Conservation (phyloP, 108 stramenopile species). For the Cyclotella kingstonii region DNA sequence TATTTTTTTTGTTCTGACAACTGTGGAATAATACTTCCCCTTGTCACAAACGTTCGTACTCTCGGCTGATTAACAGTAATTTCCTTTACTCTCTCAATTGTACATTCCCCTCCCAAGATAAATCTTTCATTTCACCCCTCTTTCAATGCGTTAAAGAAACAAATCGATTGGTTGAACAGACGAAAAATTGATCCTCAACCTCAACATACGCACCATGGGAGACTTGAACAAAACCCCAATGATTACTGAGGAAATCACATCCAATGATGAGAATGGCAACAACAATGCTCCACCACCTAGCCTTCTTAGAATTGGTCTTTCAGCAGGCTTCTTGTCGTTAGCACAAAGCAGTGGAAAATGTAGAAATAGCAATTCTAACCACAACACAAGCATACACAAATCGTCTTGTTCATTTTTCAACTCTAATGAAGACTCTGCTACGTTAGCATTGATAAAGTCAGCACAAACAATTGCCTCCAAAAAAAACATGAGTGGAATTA, state of each 20-base stretch:
- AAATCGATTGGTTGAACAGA: no score
- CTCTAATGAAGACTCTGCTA: conserved; percentile 8
- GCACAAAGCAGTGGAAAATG: background rate
- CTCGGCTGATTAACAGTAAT: no score
- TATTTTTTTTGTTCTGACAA: no score
- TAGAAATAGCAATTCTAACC: background rate
- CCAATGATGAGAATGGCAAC: background rate
- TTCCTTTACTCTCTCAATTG: no score
- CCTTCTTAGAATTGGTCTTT: conserved; percentile 29
- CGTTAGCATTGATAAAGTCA: conserved; percentile 10
- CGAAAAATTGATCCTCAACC: no score
- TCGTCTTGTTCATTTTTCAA: conserved; percentile 2
- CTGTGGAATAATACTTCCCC: no score
- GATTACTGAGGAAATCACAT: background rate
- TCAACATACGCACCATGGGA: no score
- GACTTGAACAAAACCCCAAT: background rate
- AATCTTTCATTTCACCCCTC: no score
- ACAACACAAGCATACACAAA: background rate
- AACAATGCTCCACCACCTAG: conserved; percentile 16
- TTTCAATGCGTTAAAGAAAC: no score
- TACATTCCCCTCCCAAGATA: no score
- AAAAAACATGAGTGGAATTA: background rate
- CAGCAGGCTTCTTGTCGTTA: conserved; percentile 27
- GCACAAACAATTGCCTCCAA: conserved; percentile 20
- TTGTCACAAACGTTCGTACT: no score